Evolutionary conservation across 2,329 filamentous ascomycete species (phyloP).

Genomic region (Alternaria sp.): DNA sequence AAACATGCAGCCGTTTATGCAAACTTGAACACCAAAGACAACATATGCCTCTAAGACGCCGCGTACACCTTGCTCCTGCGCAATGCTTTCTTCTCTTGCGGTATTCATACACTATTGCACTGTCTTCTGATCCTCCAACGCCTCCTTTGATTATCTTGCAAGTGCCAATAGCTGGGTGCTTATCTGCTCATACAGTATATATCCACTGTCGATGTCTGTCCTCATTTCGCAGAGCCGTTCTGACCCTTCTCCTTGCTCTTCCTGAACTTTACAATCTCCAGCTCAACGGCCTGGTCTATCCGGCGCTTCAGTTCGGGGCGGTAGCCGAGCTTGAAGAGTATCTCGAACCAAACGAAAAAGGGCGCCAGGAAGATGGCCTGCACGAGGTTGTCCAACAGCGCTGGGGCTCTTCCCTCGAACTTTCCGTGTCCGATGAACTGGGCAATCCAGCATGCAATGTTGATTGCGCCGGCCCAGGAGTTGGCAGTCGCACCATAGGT

Average conservation of each 20-base stretch:
- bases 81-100: slow-evolving; percentile 29
- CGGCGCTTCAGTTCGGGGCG: slow-evolving; percentile 84
- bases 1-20: slow-evolving; percentile 2
- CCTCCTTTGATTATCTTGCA: slow-evolving; percentile 1
- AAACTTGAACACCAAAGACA: slow-evolving; percentile 7
- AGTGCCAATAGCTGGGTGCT: slow-evolving; percentile 1
- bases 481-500: slow-evolving; percentile 68
- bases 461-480: slow-evolving; percentile 71
- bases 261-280: slow-evolving; percentile 78
- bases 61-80: slow-evolving; percentile 32
- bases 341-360: slow-evolving; percentile 96
- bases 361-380: slow-evolving; percentile 93
- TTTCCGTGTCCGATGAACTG: slow-evolving; percentile 93
- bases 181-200: not conserved
- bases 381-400: slow-evolving; percentile 87
- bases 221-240: slow-evolving; percentile 41
- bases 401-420: slow-evolving; percentile 88
- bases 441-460: slow-evolving; percentile 80
- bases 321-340: slow-evolving; percentile 90
- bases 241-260: slow-evolving; percentile 60
- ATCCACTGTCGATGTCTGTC: not conserved
- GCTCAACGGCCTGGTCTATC: slow-evolving; percentile 76
- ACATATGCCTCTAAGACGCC: slow-evolving; percentile 20
- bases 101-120: slow-evolving; percentile 13
- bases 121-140: not conserved